Conservation (phyloP, 2,329 filamentous ascomycete species). For the Ceratocystis colombiana region DNA sequence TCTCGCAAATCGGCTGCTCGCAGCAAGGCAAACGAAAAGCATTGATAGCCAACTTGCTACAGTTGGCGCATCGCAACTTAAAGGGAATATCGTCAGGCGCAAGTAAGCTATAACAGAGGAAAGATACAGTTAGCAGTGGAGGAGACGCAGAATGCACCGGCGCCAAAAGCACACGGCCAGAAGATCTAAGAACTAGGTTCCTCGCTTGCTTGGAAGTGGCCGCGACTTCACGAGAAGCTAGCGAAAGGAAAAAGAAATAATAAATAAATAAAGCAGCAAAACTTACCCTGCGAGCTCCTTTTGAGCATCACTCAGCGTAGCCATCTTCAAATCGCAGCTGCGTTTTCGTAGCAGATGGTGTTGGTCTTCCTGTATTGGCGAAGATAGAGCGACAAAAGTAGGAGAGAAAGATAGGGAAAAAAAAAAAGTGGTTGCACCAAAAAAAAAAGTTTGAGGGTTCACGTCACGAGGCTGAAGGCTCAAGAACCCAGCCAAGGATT, state of each 20-base stretch:
- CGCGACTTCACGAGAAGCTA: neutral
- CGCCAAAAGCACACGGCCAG: neutral
- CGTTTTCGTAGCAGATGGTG: conserved; percentile 3
- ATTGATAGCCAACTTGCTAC: conserved; percentile 81
- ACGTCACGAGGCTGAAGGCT: conserved; percentile 25
- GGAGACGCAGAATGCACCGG: conserved; percentile 13
- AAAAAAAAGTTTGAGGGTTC: conserved; percentile 16
- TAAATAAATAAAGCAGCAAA: neutral
- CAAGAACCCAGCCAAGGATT: neutral
- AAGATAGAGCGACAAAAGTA: neutral
- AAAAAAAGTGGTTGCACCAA: neutral
- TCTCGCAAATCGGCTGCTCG: conserved; percentile 86
- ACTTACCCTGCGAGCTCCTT: conserved; percentile 49
- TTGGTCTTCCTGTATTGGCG: neutral
- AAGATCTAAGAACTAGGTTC: too few species aligned
- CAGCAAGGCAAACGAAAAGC: conserved; percentile 89
- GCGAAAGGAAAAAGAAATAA: neutral
- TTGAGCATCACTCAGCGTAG: conserved; percentile 41
- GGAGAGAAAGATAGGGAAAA: conserved; percentile 18
- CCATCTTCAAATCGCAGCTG: conserved; percentile 18
- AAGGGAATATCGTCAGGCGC: conserved; percentile 81
- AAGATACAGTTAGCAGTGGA: conserved; percentile 21
- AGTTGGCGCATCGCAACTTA: conserved; percentile 89
- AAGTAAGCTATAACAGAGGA: conserved; percentile 49
- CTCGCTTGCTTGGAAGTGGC: neutral